A percentile compares a stretch with the other conserved stretches of the same genome.
phyloP scores from a whole-genome alignment of 1,284 basidiomycete genomes.

The Malassezia brasiliensis region DNA sequence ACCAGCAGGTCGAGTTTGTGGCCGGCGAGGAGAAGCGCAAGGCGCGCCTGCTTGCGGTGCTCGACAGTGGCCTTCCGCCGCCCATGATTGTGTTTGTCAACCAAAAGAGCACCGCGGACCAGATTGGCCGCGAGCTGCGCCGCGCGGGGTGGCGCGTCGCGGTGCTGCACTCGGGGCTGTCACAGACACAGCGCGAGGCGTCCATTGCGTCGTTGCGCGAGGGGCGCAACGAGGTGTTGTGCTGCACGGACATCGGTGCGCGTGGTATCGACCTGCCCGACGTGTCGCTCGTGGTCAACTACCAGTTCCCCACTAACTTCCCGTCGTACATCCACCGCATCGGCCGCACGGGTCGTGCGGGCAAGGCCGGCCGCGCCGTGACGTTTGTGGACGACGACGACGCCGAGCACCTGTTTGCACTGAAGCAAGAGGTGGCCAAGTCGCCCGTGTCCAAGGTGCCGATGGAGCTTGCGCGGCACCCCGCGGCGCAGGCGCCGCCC shows the following conservation, averaged over 20 bases:
- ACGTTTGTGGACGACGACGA: slow-evolving; percentile 94
- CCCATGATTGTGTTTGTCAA: slow-evolving; percentile 99
- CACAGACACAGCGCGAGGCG: slow-evolving; percentile 89
- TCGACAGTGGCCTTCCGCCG: slow-evolving; percentile 70
- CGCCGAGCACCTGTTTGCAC: slow-evolving; percentile 69
- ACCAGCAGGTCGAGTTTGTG: slow-evolving; percentile 90
- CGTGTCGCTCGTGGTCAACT: slow-evolving; percentile 91
- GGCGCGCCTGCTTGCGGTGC: slow-evolving; percentile 76
- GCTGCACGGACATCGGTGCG: slow-evolving; percentile 93
- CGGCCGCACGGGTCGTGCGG: slow-evolving; percentile 91
- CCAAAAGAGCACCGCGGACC: slow-evolving; percentile 96
- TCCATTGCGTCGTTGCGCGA: slow-evolving; percentile 73
- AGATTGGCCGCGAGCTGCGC: slow-evolving; percentile 81
- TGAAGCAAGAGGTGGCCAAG: slow-evolving; percentile 36
- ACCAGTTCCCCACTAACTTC: slow-evolving; percentile 89
- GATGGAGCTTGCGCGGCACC: slow-evolving; percentile 26
- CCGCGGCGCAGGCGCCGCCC: slow-evolving; percentile 22
- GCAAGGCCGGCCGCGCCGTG: slow-evolving; percentile 81
- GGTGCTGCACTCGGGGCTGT: slow-evolving; percentile 91
- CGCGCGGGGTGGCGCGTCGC: slow-evolving; percentile 76
- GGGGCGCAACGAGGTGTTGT: slow-evolving; percentile 71
- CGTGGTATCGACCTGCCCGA: slow-evolving; percentile 97
- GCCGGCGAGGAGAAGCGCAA: slow-evolving; percentile 88
- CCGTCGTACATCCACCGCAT: slow-evolving; percentile 96
- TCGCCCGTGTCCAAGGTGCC: slow-evolving; percentile 33